A percentile compares a stretch with the other conserved stretches of the same genome.
Evolutionary conservation across 2,329 filamentous ascomycete species (phyloP).

Genomic region (Penicillium fuscoglaucum): DNA sequence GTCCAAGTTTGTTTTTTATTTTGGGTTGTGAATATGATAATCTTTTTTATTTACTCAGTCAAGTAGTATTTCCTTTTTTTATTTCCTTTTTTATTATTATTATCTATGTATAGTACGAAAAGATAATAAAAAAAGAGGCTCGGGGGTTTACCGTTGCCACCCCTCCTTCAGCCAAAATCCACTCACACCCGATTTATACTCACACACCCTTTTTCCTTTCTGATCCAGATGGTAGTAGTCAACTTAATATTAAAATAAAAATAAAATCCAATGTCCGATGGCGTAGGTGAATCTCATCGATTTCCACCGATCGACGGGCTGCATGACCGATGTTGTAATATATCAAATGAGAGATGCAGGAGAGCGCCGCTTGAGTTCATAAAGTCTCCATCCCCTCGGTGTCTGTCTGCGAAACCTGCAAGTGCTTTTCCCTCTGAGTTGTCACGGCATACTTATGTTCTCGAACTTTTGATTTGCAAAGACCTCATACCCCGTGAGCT

Average conservation of each 20-base stretch:
- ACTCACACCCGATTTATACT: slow-evolving; percentile 5
- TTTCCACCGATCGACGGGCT: slow-evolving; percentile 45
- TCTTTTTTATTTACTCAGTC: neutral
- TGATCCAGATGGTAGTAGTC: slow-evolving; percentile 9
- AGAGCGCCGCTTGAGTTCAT: slow-evolving; percentile 37
- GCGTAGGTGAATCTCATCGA: slow-evolving; percentile 40
- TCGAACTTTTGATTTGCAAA: slow-evolving; percentile 20
- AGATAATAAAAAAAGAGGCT: slow-evolving; percentile 13
- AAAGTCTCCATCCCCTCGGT: slow-evolving; percentile 35
- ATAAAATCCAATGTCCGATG: slow-evolving; percentile 29
- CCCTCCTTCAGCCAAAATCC: slow-evolving; percentile 12
- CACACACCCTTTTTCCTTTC: slow-evolving; percentile 12
- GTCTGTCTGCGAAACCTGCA: slow-evolving; percentile 24
- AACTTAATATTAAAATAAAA: slow-evolving; percentile 8
- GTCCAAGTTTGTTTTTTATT: slow-evolving; percentile 19
- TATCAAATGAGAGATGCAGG: slow-evolving; percentile 48
- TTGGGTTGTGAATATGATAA: slow-evolving; percentile 2
- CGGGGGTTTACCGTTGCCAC: slow-evolving; percentile 24
- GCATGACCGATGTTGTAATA: slow-evolving; percentile 47
- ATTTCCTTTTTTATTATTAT: neutral
- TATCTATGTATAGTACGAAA: slow-evolving; percentile 12
- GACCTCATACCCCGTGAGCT: slow-evolving; percentile 14
- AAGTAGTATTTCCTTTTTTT: neutral
- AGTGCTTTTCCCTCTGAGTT: slow-evolving; percentile 28
- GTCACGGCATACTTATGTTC: slow-evolving; percentile 20